A percentile compares a stretch with the other conserved stretches of the same genome.
These are phyloP conservation scores for Lodderomyces orthopsilosis DNA, from an alignment of 1,139 yeast genomes.

Conservation along the genomic window DNA sequence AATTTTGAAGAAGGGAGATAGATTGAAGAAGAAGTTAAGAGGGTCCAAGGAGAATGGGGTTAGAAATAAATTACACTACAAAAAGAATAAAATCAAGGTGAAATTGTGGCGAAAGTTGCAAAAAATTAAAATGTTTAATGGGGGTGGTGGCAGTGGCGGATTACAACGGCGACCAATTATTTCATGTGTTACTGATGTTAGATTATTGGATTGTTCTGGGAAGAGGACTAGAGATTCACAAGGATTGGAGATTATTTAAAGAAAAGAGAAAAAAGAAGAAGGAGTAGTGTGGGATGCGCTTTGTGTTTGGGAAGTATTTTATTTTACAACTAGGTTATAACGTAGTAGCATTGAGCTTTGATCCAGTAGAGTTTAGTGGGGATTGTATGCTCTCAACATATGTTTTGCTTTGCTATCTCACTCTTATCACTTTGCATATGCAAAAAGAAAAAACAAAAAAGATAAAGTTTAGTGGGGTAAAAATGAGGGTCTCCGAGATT, in stretches of 20 bases:
- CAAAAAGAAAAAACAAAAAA: too few species aligned
- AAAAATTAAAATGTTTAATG: conserved; percentile 10
- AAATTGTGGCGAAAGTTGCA: conserved; percentile 8
- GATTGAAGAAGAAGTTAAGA: not conserved
- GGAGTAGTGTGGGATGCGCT: too few species aligned
- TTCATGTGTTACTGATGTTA: conserved; percentile 13
- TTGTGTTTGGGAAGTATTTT: not conserved
- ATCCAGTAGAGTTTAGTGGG: too few species aligned
- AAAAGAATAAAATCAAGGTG: conserved; percentile 2
- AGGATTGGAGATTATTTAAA: conserved; percentile 5
- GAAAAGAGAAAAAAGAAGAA: too few species aligned
- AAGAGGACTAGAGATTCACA: conserved; percentile 4
- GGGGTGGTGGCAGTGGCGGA: not conserved
- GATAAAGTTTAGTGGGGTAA: too few species aligned
- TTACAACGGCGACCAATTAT: conserved; percentile 11
- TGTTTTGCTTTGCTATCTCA: too few species aligned
- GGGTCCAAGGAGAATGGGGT: not conserved
- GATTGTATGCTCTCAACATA: too few species aligned
- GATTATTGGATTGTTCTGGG: conserved; percentile 13
- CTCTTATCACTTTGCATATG: not conserved
- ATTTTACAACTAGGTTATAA: not conserved
- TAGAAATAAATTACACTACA: not conserved
- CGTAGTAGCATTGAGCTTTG: too few species aligned
- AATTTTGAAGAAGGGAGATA: not conserved
- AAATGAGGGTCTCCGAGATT: conserved; percentile 2